Evolutionary conservation across 805 yeast genomes (phyloP).

Genomic region (Candida odintsovae): DNA sequence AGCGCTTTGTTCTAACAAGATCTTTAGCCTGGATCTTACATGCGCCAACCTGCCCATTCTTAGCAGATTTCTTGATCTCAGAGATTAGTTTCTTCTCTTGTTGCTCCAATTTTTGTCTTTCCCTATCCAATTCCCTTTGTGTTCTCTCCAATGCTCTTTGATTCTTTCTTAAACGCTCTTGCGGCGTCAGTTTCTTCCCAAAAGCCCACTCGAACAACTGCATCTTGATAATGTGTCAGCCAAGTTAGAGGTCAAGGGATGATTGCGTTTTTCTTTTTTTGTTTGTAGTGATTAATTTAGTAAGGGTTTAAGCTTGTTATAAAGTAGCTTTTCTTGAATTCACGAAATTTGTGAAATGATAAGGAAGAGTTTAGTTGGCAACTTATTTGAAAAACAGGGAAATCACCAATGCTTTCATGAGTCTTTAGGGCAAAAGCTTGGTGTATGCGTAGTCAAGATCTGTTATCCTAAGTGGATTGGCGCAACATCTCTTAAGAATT

Average conservation of each 20-base stretch:
- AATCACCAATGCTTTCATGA: no score
- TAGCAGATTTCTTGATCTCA: slow-evolving; percentile 90
- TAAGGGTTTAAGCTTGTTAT: no score
- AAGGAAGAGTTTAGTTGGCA: no score
- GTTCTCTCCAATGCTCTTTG: slow-evolving; percentile 94
- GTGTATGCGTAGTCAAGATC: no score
- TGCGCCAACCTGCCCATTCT: slow-evolving; percentile 80
- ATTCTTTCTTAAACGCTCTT: slow-evolving; percentile 89
- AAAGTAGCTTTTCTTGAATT: no score
- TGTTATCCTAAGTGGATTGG: no score
- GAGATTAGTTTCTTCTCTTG: slow-evolving; percentile 85
- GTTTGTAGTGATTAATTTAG: no score
- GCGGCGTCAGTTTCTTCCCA: slow-evolving; percentile 91
- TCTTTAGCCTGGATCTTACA: slow-evolving; percentile 96
- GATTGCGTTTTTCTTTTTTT: background rate
- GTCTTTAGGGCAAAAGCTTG: no score
- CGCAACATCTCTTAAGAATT: no score
- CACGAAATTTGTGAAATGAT: no score
- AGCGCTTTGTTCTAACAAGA: slow-evolving; percentile 75
- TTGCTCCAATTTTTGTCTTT: slow-evolving; percentile 74
- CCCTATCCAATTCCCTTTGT: slow-evolving; percentile 88
- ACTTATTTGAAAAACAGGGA: no score
- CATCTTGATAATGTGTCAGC: slow-evolving; percentile 31
- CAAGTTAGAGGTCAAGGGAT: no score
- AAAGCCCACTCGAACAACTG: slow-evolving; percentile 88